phyloP scores from a whole-genome alignment of 2,329 filamentous ascomycete genomes.

The Cladosporium cucumerinum region DNA sequence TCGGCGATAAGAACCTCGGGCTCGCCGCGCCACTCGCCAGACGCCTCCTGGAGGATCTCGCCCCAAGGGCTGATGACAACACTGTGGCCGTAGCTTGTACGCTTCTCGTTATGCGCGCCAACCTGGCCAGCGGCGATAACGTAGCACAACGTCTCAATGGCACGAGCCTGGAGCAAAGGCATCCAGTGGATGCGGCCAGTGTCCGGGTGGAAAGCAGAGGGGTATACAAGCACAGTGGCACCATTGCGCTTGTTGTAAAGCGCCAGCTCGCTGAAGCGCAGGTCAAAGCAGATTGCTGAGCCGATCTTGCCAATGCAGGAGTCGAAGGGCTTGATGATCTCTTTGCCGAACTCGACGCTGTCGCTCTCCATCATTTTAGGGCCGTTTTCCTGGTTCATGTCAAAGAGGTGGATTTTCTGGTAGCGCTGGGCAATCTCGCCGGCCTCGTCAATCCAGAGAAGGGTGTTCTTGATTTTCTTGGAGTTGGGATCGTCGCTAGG shows the following conservation, averaged over 20 bases:
- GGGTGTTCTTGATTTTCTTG: slow-evolving; percentile 59
- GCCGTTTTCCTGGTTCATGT: slow-evolving; percentile 54
- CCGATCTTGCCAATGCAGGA: slow-evolving; percentile 73
- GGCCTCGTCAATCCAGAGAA: slow-evolving; percentile 63
- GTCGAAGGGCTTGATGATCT: slow-evolving; percentile 67
- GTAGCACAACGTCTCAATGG: slow-evolving; percentile 86
- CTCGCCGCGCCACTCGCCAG: slow-evolving; percentile 44
- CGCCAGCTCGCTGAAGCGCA: slow-evolving; percentile 76
- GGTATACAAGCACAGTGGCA: slow-evolving; percentile 79
- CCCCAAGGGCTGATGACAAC: slow-evolving; percentile 89
- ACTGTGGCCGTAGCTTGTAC: slow-evolving; percentile 80
- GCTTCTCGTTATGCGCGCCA: slow-evolving; percentile 69
- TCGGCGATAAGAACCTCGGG: slow-evolving; percentile 43
- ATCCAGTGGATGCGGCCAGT: slow-evolving; percentile 89
- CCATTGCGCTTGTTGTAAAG: slow-evolving; percentile 62
- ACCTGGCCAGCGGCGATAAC: slow-evolving; percentile 81
- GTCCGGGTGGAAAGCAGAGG: slow-evolving; percentile 83
- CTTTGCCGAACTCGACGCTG: slow-evolving; percentile 65
- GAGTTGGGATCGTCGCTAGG: slow-evolving; percentile 50
- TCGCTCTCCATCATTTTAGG: slow-evolving; percentile 61
- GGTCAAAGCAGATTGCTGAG: slow-evolving; percentile 83
- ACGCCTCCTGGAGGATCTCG: slow-evolving; percentile 63
- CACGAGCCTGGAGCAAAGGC: slow-evolving; percentile 69
- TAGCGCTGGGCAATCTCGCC: slow-evolving; percentile 64
- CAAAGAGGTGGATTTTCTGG: slow-evolving; percentile 90